phyloP scores from a whole-genome alignment of 2,329 filamentous ascomycete genomes.

The Knoxdaviesia proteae region DNA sequence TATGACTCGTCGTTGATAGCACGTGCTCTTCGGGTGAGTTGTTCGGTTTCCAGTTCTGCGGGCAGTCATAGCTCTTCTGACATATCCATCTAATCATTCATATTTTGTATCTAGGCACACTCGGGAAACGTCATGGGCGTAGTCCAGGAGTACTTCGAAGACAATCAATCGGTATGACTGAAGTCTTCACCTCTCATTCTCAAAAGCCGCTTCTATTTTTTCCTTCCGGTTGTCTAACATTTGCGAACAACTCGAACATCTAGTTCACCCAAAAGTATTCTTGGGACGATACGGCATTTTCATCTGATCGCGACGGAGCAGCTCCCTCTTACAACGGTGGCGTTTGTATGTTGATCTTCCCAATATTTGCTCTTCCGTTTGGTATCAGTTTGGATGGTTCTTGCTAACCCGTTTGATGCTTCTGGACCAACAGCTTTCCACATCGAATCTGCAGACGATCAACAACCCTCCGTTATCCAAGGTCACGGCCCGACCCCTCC shows the following conservation, averaged over 20 bases:
- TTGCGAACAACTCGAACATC: not conserved
- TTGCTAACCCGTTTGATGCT: too few species aligned
- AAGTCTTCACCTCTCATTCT: too few species aligned
- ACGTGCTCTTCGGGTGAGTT: constrained; percentile 1
- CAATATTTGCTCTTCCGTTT: too few species aligned
- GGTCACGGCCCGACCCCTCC: constrained; percentile 19
- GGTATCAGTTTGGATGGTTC: too few species aligned
- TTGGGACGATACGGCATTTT: constrained; percentile 35
- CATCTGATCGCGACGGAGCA: constrained; percentile 29
- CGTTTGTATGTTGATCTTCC: too few species aligned
- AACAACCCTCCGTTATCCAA: constrained; percentile 16
- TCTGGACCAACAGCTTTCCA: constrained; percentile 23
- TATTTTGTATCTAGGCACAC: not conserved
- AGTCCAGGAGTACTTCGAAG: constrained; percentile 4
- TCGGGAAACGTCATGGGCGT: not conserved
- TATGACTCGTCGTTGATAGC: constrained; percentile 1
- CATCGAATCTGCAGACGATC: constrained; percentile 26
- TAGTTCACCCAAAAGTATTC: constrained; percentile 27
- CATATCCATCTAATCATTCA: too few species aligned
- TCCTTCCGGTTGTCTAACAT: not conserved
- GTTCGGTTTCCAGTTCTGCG: too few species aligned
- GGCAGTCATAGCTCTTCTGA: too few species aligned
- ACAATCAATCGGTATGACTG: not conserved
- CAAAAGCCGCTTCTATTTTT: not conserved
- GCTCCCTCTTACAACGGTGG: constrained; percentile 8